Evolutionary conservation across 371 early-diverging fungal species (phyloP), one percentile per base, ranked within the genome.

Genomic region (Chytridium lagenaria): DNA sequence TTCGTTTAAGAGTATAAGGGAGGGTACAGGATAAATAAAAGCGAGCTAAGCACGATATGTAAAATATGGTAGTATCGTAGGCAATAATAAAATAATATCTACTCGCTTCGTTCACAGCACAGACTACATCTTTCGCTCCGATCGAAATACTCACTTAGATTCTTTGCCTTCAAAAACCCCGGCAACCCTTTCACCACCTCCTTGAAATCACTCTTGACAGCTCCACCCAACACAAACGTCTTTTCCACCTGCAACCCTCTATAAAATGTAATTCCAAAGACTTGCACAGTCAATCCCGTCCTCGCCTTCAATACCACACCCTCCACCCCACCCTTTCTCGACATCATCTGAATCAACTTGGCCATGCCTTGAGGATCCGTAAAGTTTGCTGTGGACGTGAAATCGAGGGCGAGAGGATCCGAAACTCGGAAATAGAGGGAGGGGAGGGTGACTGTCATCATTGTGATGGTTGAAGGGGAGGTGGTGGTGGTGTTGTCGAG

Each of bases 131-230:
- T n/a, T n/a, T n/a, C n/a, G n/a, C n/a, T n/a, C n/a, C n/a, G 5
- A 70, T 16, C 10, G 10, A 40, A 44, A 28, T 22, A 74, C 74
- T 74, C 55, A 74, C 74, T 77, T 30, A 77, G 23, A 64, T 73
- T 61, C 23, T 50, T 31, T 26, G 50, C 31, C 44, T 73, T 72
- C 34, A 77, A 37, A 61, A 70, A 77, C 40, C 26, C 7, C 26
- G 70, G 70, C 38, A 69, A 34, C 16, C 59, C 70, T 2, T 2
- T 30, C 1, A 69, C 23, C 3, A 69, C 44, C 3, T 59, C 59
- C 38, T 19, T 50, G 39, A 69, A 7, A 3, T 39, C 49, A 28
- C 59, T 38, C 37, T 34, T 34, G n/a, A 69, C 19, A 1, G 15
- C 59, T 26, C 39, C 59, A n/a, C n/a, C n/a, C 3, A 55, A 2